Evolutionary conservation across 1,284 basidiomycete genomes (phyloP).

Genomic region (Trichosporon sp.): DNA sequence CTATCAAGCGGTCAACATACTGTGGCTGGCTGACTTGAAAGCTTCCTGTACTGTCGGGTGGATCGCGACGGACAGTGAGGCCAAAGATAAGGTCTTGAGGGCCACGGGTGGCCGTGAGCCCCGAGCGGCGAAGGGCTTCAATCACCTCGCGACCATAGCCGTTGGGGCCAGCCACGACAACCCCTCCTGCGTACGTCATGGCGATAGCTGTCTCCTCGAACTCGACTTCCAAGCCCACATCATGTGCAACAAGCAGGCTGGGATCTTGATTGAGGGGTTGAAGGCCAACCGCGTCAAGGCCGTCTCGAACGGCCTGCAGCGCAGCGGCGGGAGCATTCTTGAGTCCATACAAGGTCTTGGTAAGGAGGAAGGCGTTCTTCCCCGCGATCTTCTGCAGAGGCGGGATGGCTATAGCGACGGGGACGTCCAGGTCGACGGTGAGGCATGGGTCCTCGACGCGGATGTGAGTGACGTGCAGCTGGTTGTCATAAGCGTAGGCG

Average conservation of each 20-base stretch:
- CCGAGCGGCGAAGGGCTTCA: neutral
- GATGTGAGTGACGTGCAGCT: neutral
- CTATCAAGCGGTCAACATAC: no score
- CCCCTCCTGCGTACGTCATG: neutral
- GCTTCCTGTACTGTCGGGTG: neutral
- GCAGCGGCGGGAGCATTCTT: neutral
- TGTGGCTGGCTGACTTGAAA: no score
- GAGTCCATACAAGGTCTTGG: neutral
- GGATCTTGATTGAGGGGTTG: neutral
- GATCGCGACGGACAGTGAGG: neutral
- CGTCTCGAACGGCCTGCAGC: neutral
- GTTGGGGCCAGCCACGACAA: neutral
- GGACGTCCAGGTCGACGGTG: neutral
- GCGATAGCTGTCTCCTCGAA: neutral
- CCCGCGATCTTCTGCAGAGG: neutral
- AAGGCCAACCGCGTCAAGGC: neutral
- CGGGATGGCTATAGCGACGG: neutral
- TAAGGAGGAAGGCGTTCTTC: neutral
- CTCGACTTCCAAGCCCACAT: neutral
- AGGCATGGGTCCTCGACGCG: neutral
- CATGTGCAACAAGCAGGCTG: neutral
- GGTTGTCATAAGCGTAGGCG: neutral
- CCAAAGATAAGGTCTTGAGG: neutral
- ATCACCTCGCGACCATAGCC: neutral
- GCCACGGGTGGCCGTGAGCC: neutral